phyloP scores from a whole-genome alignment of 805 yeast species.

The Starmerella bombicola region DNA sequence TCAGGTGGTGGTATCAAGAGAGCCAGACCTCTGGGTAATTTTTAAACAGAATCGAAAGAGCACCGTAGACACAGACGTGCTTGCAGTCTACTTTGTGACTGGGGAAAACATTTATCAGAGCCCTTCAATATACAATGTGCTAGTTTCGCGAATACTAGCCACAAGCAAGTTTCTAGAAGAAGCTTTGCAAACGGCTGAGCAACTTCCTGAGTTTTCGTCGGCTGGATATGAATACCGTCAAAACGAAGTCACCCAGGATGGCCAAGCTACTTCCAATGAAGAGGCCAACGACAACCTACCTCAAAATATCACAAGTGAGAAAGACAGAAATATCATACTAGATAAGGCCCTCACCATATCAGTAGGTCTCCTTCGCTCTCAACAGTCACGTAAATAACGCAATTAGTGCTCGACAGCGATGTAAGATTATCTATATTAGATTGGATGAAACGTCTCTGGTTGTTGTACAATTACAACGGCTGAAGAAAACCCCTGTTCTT shows the following conservation, averaged over 20 bases:
- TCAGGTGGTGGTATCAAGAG: slow-evolving; percentile 57
- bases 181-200: slow-evolving; percentile 37
- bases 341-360: slow-evolving; percentile 3
- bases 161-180: slow-evolving; percentile 35
- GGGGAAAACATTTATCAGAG: slow-evolving; percentile 91
- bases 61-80: slow-evolving; percentile 35
- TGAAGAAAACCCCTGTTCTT: too few relatives aligned
- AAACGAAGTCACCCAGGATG: not conserved
- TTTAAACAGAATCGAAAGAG: slow-evolving; percentile 61
- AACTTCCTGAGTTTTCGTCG: slow-evolving; percentile 45
- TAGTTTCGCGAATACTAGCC: slow-evolving; percentile 56
- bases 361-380: not conserved
- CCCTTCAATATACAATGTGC: slow-evolving; percentile 58
- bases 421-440: too few relatives aligned
- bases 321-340: not conserved
- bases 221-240: slow-evolving; percentile 43
- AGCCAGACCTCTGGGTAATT: slow-evolving; percentile 88
- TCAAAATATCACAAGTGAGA: not conserved
- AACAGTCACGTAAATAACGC: not conserved
- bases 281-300: slow-evolving; percentile 1
- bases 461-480: too few relatives aligned
- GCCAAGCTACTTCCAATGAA: not conserved
- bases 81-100: slow-evolving; percentile 74
- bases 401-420: too few relatives aligned
- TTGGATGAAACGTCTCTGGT: too few relatives aligned